A percentile compares a stretch with the other conserved stretches of the same genome.
Conservation (phyloP, 768 basidiomycete species). For the Lactarius hengduanensis region DNA sequence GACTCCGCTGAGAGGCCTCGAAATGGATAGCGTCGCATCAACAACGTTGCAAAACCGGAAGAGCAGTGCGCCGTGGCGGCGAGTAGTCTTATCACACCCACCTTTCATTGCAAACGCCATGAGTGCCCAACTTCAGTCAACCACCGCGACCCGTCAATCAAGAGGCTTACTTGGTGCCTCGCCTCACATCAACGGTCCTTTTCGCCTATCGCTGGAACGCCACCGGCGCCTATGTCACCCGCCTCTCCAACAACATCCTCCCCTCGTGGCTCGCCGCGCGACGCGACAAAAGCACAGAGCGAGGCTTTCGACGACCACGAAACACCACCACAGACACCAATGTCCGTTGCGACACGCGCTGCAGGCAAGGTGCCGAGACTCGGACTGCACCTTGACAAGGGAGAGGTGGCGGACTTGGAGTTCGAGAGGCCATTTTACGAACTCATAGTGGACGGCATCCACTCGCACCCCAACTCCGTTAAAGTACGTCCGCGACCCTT, state of each 20-base stretch:
- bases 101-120: slow-evolving; percentile 95
- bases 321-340: slow-evolving; percentile 56
- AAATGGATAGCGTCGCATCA: slow-evolving; percentile 57
- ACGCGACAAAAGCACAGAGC: slow-evolving; percentile 28
- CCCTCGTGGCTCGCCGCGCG: slow-evolving; percentile 15
- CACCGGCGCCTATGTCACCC: slow-evolving; percentile 27
- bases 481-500: slow-evolving; percentile 48
- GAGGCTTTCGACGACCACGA: slow-evolving; percentile 62
- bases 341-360: slow-evolving; percentile 28
- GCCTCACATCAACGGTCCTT: slow-evolving; percentile 51
- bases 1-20: slow-evolving; percentile 17
- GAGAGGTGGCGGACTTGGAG: slow-evolving; percentile 43
- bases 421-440: slow-evolving; percentile 81
- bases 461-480: slow-evolving; percentile 88
- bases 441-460: slow-evolving; percentile 88
- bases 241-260: slow-evolving; percentile 26
- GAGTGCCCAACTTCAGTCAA: slow-evolving; percentile 86
- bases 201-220: slow-evolving; percentile 36
- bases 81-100: slow-evolving; percentile 87
- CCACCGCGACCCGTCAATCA: slow-evolving; percentile 89
- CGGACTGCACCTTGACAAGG: slow-evolving; percentile 46
- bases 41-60: slow-evolving; percentile 66
- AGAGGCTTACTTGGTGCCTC: slow-evolving; percentile 82
- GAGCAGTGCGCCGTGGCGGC: slow-evolving; percentile 75
- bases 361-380: slow-evolving; percentile 16